These are phyloP conservation scores for Pisolithus microcarpus DNA, from an alignment of 768 basidiomycete genomes.

Conservation along the genomic window DNA sequence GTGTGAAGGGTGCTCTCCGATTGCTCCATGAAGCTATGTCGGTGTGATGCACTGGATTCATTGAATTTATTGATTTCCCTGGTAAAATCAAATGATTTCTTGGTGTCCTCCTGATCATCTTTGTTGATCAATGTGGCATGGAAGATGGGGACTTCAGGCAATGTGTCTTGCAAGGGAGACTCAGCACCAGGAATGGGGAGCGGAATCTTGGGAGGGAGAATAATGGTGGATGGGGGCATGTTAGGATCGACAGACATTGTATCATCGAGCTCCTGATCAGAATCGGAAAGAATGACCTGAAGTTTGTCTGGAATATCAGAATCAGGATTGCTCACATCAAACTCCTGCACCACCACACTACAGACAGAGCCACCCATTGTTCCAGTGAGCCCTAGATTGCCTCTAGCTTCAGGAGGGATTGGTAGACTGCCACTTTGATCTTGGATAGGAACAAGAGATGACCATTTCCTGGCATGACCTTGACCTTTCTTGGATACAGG, in stretches of 20 bases:
- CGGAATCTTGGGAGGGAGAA: conserved; percentile 39
- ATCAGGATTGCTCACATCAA: conserved; percentile 57
- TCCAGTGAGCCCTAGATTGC: conserved; percentile 57
- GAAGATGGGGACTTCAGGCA: conserved; percentile 32
- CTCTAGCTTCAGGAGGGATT: no score
- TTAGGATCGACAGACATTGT: conserved; percentile 28
- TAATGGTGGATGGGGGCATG: not conserved
- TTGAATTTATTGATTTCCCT: conserved; percentile 66
- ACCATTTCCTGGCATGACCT: conserved; percentile 16
- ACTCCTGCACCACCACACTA: conserved; percentile 37
- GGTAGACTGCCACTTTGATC: no score
- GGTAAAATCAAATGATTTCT: conserved; percentile 79
- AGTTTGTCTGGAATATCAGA: conserved; percentile 80
- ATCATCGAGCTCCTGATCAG: conserved; percentile 35
- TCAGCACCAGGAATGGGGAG: conserved; percentile 25
- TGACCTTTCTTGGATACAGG: conserved; percentile 31
- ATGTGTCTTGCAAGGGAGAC: conserved; percentile 6
- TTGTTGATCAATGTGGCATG: no score
- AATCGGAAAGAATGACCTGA: conserved; percentile 48
- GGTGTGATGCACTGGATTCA: conserved; percentile 60
- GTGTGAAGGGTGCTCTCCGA: conserved; percentile 75
- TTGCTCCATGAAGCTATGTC: conserved; percentile 75
- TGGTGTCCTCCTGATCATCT: conserved; percentile 59
- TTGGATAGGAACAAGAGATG: conserved; percentile 17
- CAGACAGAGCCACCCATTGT: conserved; percentile 59